phyloP scores from a whole-genome alignment of 768 basidiomycete genomes.

The Trametes coccinea region DNA sequence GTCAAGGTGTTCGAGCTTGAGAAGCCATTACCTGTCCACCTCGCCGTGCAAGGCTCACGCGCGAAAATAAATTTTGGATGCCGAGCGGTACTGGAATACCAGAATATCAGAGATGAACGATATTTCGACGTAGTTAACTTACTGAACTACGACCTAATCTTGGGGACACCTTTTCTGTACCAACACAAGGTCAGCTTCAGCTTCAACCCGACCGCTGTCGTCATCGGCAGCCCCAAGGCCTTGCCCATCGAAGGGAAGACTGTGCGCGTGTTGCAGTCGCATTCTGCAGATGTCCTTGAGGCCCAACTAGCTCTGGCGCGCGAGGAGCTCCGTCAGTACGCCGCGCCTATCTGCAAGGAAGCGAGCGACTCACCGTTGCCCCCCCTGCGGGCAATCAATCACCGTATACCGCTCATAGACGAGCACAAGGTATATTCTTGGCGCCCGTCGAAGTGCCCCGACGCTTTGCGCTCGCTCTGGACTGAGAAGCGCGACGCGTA shows the following conservation, averaged over 20 bases:
- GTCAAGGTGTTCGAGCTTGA: slow-evolving; percentile 11
- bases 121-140: slow-evolving; percentile 17
- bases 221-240: neutral
- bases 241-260: slow-evolving; percentile 1
- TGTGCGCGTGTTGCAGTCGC: neutral
- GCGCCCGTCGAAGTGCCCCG: no score
- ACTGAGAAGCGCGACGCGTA: no score
- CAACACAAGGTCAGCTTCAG: slow-evolving; percentile 11
- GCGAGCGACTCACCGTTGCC: neutral
- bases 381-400: no score
- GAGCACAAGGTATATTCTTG: no score
- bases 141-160: slow-evolving; percentile 24
- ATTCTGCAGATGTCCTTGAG: slow-evolving; percentile 1
- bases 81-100: slow-evolving; percentile 6
- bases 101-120: neutral
- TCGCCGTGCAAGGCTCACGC: slow-evolving; percentile 35
- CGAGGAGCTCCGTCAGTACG: slow-evolving; percentile 17
- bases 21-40: slow-evolving; percentile 31
- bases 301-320: neutral
- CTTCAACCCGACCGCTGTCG: slow-evolving; percentile 18
- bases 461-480: no score
- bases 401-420: no score
- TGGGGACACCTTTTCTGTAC: slow-evolving; percentile 32
- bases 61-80: slow-evolving; percentile 27
- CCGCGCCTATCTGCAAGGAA: slow-evolving; percentile 10